Evolutionary conservation across 1,139 yeast genomes (phyloP), one percentile per base, ranked within the genome.

Genomic region (Hanseniaspora uvarum): DNA sequence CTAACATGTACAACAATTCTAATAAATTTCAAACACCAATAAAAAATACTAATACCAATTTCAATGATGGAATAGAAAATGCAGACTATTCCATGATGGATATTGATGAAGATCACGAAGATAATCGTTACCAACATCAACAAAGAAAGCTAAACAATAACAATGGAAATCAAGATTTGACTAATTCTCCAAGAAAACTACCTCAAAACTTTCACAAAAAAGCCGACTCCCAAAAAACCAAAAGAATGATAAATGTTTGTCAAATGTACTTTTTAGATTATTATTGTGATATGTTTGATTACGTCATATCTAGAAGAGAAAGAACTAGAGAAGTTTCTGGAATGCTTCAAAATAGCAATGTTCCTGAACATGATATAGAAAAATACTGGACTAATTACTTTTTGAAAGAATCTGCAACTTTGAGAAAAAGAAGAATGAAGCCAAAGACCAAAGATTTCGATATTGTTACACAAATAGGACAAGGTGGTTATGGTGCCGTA

Each of bases 401-500:
- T 31, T 88, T 92, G 19, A 77, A 94, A 57, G 99, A 94, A 68
- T 74, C 95, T 52, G 89, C 87, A 6, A 76, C 81, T 54, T 72
- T 94, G 62, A 78, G 99, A 59, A 88, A 88, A 67, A 77, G 96
- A 63, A 78, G 99, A 63, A 76, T 87, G 58, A 87, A 88, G 68
- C 95, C 96, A 47, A 86, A 85, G 66, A 92, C 88, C 66, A 89
- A 88, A 62, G 98, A 94, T 68, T 94, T 94, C 67, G 94, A 88
- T 67, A 86, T 89, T 75, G 82, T 94, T 58, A 92, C 98, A 3
- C 98, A 94, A 71, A 96, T 94, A 36, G 98, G 99, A 26, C 98
- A 94, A 72, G 99, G 99, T 64, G 98, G 99, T 3, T 94, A 94
- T 65, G 99, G 99, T 24, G 95, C 88, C 70, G 98, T 94, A 18